Evolutionary conservation across 345 rosid species (phyloP), one percentile per base, ranked within the genome.

Genomic region (Populus euphratica): DNA sequence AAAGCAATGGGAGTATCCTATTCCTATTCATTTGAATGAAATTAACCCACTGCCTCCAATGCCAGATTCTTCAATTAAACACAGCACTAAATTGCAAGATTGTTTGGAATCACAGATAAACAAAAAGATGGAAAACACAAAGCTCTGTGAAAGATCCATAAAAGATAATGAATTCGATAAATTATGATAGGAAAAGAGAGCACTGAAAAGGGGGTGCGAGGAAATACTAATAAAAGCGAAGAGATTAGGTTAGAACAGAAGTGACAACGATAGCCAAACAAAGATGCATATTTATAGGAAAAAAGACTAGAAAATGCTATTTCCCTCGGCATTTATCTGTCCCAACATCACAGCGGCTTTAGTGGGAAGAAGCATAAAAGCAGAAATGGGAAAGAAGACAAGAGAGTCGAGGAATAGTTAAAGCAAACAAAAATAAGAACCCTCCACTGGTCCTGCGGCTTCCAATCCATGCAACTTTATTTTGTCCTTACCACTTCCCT

Each of bases 221-320:
- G 50, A 47, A 47, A 47, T 13, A 14, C 16, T 13, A 47, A 39
- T 41, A 38, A 64, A 17, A 43, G 23, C 1, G 17, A 23, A 17
- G 66, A 21, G 50, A 63, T 36, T 69, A 41, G 27, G 61, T 27
- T 27, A 61, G 33, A 56, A n/a, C 1, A n/a, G 63, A 56, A 9
- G 6, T 31, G 68, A 77, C 27, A 43, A 31, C 44, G 74, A 71
- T 47, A 35, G 47, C 79, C 79, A 70, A 59, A 49, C 79, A 67
- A 17, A 31, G 9, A 44, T 39, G 68, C 4, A 27, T 27, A 65
- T 49, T 77, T 70, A 35, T 14, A 64, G 73, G 27, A 38, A 81
- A 70, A 41, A 70, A 70, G 29, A 67, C 16, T 21, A 64, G 35
- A 38, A 12, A 47, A 5, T 17, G 71, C 11, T 44, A 52, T 72